Evolutionary conservation across 345 rosid species (phyloP), one percentile per base, ranked within the genome.

Genomic region (Atalantia buxifolia): DNA sequence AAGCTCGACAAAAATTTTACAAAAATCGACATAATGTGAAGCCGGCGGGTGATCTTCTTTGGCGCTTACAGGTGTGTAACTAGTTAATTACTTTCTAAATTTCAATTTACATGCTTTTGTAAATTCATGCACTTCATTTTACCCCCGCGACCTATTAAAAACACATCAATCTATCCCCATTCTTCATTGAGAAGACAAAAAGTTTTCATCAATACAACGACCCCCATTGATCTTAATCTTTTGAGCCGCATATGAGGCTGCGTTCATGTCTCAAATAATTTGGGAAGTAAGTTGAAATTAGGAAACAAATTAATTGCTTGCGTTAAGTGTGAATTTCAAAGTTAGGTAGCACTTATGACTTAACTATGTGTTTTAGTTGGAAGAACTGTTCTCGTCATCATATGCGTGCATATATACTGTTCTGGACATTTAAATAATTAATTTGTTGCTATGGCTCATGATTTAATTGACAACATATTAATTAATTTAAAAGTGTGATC

Each of bases 21-120:
- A 79, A 79, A 12, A 74, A 85, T 70, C 92, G 92, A 35, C 76
- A 30, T 48, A 80, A 38, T 0, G 85, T 87, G 57, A 87, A 83
- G 79, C 89, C 90, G 30, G 74, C 85, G 10, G 81, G 86, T 9
- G 92, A 89, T 53, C 88, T 89, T 73, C 38, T 89, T n/a, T 89
- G 89, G 90, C 90, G 87, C 12, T 78, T 84, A 80, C 90, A 87
- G 90, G 92, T 89, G 78, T 7, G 19, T 18, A 53, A 18, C 22
- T 13, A 45, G 3, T 45, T 1, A 0, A 45, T 13, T 45, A 45
- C 50, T 3, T 13, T 45, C 50, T 45, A 13, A 45, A 45, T 13
- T 45, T 45, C 50, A 12, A 45, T 13, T 45, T 45, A 12, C 50
- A 5, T 0, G 16, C 50, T 13, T 45, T 45, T 13, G 18, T 45